A percentile compares a stretch with the other conserved stretches of the same genome.
Evolutionary conservation across 495 filamentous ascomycete species (phyloP).

Genomic region (Hypomontagnella submonticulosa): DNA sequence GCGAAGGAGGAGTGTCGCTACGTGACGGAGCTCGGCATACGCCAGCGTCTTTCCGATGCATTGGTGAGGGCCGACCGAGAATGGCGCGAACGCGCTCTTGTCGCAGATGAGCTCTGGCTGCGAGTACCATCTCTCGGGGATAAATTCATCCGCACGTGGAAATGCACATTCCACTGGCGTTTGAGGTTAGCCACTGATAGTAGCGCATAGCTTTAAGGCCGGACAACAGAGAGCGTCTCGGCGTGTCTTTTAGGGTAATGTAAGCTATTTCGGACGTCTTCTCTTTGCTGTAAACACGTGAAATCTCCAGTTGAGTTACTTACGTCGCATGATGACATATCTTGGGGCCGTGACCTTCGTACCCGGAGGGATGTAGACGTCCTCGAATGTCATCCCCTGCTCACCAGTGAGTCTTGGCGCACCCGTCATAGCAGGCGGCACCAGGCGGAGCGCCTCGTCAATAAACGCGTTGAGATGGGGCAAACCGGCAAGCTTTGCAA

Average conservation of each 20-base stretch:
- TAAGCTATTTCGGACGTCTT: too few relatives aligned
- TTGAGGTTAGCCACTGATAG: too few relatives aligned
- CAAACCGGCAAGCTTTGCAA: background rate
- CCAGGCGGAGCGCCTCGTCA: conserved; percentile 61
- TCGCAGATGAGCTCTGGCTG: conserved; percentile 58
- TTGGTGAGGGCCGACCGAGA: conserved; percentile 53
- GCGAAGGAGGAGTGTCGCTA: conserved; percentile 51
- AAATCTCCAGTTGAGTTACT: background rate
- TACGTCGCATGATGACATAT: conserved; percentile 32
- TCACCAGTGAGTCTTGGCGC: conserved; percentile 50
- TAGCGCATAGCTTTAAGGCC: too few relatives aligned
- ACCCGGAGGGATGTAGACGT: conserved; percentile 53
- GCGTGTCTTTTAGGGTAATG: too few relatives aligned
- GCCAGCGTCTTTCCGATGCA: conserved; percentile 55
- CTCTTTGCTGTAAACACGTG: too few relatives aligned
- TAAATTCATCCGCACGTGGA: conserved; percentile 54
- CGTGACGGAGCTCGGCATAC: conserved; percentile 50
- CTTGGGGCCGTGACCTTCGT: conserved; percentile 37
- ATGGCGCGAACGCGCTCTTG: conserved; percentile 63
- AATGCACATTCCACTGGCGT: conserved; percentile 52
- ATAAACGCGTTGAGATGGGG: conserved; percentile 49
- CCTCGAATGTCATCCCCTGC: conserved; percentile 53
- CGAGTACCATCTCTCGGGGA: conserved; percentile 67
- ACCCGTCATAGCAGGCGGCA: conserved; percentile 53
- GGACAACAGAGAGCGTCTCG: too few relatives aligned